Evolutionary conservation across 305 asterid genomes (phyloP), one percentile per base, ranked within the genome.

Genomic region (Fraxinus xanthoxyloides): DNA sequence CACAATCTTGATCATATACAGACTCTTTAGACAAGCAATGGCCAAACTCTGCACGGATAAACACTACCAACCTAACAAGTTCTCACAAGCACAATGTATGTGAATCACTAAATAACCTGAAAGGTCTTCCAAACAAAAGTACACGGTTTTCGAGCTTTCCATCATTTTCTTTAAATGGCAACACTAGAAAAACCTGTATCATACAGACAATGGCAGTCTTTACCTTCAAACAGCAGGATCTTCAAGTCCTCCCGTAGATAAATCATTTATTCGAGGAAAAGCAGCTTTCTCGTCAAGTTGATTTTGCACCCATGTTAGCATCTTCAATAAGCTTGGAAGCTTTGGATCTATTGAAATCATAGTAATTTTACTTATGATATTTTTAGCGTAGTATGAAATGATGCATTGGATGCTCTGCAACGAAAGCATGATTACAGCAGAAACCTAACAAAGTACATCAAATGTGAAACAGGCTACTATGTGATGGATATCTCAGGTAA

Each of bases 271-370:
- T 85, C 95, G 94, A 69, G 98, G 99, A 84, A 89, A 96, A 35
- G 86, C 86, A 17, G 97, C 99, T 85, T 90, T 93, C 75, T 90
- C 97, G 31, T 91, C 97, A 13, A 96, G 98, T 89, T 89, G 91
- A 75, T 89, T 93, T 85, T 94, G 99, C 0, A 89, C 94, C 95
- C 97, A 89, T 40, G 89, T 78, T 83, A 96, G 90, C 94, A 93
- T 88, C 91, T 94, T 94, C 93, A 96, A 77, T 77, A 96, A 87
- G 91, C 94, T 91, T 5, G 97, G 97, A 83, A 96, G 98, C 89
- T 93, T 94, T 75, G 99, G 98, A 86, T 94, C 98, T 93, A 89
- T 80, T 26, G 26, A 35, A 9, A 8, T 24, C 7, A 12, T 5
- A 63, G 15, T 63, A 24, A 24, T 24, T 24, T 63, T 7, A 63